A percentile compares a stretch with the other conserved stretches of the same genome.
These are phyloP conservation scores for Sclerotinia trifoliorum DNA, from an alignment of 2,329 filamentous ascomycete genomes.

Conservation along the genomic window DNA sequence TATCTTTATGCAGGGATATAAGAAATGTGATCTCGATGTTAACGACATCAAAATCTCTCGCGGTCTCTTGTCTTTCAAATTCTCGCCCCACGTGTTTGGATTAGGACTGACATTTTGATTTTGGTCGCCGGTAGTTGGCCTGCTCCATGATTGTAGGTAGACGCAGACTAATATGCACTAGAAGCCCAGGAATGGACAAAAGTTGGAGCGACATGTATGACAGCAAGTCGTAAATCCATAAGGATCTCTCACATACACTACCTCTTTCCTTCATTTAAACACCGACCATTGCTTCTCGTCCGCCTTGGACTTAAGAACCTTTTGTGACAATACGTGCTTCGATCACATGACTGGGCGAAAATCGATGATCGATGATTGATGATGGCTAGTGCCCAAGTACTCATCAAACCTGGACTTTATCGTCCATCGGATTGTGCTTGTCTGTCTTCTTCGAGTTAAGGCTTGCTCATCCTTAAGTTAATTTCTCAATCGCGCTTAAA, in stretches of 20 bases:
- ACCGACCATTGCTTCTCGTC: not conserved
- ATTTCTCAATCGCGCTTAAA: not conserved
- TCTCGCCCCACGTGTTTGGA: not conserved
- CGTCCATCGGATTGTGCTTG: not conserved
- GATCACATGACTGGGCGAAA: not conserved
- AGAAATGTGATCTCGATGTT: not conserved
- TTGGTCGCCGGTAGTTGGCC: not conserved
- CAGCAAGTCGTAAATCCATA: not conserved
- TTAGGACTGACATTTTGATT: no score
- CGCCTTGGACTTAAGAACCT: not conserved
- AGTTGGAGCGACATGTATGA: no score
- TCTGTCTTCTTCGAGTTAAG: not conserved
- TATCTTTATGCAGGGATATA: not conserved
- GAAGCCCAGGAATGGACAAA: not conserved
- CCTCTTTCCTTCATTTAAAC: not conserved
- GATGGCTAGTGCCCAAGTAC: not conserved
- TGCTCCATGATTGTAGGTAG: no score
- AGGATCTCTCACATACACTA: not conserved
- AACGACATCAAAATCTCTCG: not conserved
- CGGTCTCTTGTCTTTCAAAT: not conserved
- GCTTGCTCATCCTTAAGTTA: no score
- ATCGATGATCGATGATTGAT: not conserved
- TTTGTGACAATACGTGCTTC: not conserved
- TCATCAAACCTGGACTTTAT: not conserved
- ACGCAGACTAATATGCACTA: not conserved